These are phyloP conservation scores for Tylopilus vinaceipallidus DNA, from an alignment of 768 basidiomycete species.

Conservation along the genomic window DNA sequence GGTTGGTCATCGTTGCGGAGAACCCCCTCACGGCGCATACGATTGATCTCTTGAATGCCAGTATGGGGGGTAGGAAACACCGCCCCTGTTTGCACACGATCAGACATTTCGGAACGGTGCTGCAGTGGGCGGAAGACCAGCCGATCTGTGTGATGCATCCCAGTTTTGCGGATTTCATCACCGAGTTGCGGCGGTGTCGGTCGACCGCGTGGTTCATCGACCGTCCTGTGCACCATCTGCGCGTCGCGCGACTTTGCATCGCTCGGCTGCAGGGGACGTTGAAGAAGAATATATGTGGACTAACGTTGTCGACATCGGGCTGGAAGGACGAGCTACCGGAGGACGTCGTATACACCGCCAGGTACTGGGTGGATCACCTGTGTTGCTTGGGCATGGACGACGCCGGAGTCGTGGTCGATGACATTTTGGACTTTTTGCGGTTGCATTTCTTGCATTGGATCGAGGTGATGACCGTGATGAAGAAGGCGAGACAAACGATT, in stretches of 20 bases:
- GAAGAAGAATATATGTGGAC: conserved; percentile 26
- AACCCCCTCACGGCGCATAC: conserved; percentile 25
- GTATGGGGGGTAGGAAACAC: conserved; percentile 7
- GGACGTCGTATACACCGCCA: conserved; percentile 25
- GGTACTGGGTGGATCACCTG: conserved; percentile 32
- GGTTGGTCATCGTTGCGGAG: conserved; percentile 28
- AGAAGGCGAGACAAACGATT: conserved; percentile 32
- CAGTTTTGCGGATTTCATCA: conserved; percentile 35
- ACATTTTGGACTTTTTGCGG: conserved; percentile 20
- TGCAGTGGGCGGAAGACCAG: conserved; percentile 27
- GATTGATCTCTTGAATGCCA: conserved; percentile 29
- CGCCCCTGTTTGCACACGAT: conserved; percentile 32
- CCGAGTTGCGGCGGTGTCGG: conserved; percentile 28
- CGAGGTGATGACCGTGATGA: conserved; percentile 32
- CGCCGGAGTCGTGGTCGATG: conserved; percentile 10
- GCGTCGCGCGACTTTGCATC: conserved; percentile 27
- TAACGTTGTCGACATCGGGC: conserved; percentile 19
- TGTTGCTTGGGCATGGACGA: conserved; percentile 9
- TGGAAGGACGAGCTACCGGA: conserved; percentile 22
- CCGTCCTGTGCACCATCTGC: conserved; percentile 16
- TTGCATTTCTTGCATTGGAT: conserved; percentile 34
- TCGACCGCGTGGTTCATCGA: conserved; percentile 32
- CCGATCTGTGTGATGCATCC: conserved; percentile 34
- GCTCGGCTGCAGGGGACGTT: conserved; percentile 11
- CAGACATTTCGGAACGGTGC: conserved; percentile 23